phyloP scores from a whole-genome alignment of 164 flowering plant species.

The Santalum album region DNA sequence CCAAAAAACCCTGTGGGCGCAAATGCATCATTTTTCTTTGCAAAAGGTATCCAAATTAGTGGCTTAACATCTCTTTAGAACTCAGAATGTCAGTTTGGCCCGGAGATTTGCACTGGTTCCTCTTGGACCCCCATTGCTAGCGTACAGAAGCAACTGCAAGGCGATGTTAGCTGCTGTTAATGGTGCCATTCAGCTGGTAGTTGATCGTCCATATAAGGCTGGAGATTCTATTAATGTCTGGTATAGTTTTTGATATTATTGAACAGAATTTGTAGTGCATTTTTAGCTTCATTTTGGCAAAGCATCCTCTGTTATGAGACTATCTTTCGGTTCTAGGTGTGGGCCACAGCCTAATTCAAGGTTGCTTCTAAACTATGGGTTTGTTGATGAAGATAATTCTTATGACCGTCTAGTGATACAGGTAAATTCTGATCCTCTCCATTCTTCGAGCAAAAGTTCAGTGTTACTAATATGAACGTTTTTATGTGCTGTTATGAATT shows the following conservation, averaged over 20 bases:
- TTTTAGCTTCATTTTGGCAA: no score
- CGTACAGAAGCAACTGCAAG: slow-evolving; percentile 88
- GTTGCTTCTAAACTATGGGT: slow-evolving; percentile 88
- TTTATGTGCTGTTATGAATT: neutral
- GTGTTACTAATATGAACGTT: neutral
- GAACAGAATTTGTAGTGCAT: no score
- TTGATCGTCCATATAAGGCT: slow-evolving; percentile 82
- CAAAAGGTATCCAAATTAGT: neutral
- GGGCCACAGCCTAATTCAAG: slow-evolving; percentile 98
- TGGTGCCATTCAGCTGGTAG: slow-evolving; percentile 78
- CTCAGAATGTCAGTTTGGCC: slow-evolving; percentile 87
- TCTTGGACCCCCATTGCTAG: slow-evolving; percentile 89
- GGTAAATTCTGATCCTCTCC: slow-evolving; percentile 33
- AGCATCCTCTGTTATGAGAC: neutral
- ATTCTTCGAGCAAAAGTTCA: neutral
- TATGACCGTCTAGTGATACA: slow-evolving; percentile 72
- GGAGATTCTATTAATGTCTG: slow-evolving; percentile 90
- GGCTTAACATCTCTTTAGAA: slow-evolving; percentile 5
- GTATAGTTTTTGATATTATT: slow-evolving; percentile 25
- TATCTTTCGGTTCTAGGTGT: slow-evolving; percentile 53
- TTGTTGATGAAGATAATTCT: slow-evolving; percentile 93
- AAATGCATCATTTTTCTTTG: neutral
- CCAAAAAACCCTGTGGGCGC: no score
- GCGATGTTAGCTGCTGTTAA: slow-evolving; percentile 88
- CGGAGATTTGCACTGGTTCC: slow-evolving; percentile 98